Evolutionary conservation across 2,329 filamentous ascomycete genomes (phyloP), one percentile per base, ranked within the genome.

Genomic region (Calonectria leucothoes): DNA sequence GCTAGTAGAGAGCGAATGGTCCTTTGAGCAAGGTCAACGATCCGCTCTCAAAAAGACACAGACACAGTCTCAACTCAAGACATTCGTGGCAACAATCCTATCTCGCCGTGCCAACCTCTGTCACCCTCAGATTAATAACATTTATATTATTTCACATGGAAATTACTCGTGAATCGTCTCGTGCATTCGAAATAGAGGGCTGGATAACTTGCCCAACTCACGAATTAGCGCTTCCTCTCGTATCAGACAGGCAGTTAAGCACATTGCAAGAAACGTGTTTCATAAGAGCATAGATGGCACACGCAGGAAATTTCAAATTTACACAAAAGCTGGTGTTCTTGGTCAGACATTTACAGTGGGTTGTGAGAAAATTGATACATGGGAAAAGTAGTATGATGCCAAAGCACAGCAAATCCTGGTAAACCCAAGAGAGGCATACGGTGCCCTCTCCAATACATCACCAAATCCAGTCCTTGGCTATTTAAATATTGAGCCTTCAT

Each of bases 121-220:
- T 3, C 42, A 8, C 42, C 42, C 3, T 4, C 42, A 23, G 11
- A n/a, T 45, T 45, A 4, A 12, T 11, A 20, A 23, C 11, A 6
- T 23, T 45, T 20, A 20, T 23, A 8, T 10, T 8, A 23, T 23
- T 23, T n/a, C 8, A 45, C n/a, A 45, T 45, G 4, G 42, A 20
- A 23, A 12, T n/a, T n/a, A 23, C 17, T 3, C 7, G n/a, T 1
- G 1, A 2, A 20, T 23, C 42, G 0, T 12, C n/a, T 23, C n/a
- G 42, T 23, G 27, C n/a, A 17, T 15, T 10, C 29, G 5, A 23
- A 31, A 55, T n/a, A 20, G 8, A 20, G 12, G 8, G 12, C 27
- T 55, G 3, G 12, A 55, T 33, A 33, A 33, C 31, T n/a, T 8
- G 20, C 17, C 17, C 27, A 33, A 27, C 15, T 20, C 8, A 31